Evolutionary conservation across 768 basidiomycete genomes (phyloP).

Genomic region (Mycena crocata): DNA sequence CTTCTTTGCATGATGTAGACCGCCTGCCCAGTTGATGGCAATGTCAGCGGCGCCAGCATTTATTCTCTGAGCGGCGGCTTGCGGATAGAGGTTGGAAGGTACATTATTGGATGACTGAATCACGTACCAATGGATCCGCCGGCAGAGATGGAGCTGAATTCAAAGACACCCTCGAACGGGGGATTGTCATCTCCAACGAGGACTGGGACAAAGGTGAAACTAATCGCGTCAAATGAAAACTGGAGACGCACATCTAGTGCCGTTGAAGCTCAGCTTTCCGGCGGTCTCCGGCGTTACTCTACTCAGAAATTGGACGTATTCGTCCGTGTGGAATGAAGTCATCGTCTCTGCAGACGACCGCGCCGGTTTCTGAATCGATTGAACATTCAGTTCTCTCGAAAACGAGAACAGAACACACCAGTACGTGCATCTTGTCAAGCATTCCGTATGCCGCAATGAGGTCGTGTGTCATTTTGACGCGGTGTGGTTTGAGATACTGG

Average conservation of each 20-base stretch:
- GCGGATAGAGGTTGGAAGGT: slow-evolving; percentile 3
- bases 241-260: slow-evolving; percentile 78
- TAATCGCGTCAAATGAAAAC: background rate
- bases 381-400: background rate
- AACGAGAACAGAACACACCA: slow-evolving; percentile 66
- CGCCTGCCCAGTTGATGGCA: slow-evolving; percentile 97
- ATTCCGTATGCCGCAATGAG: slow-evolving; percentile 91
- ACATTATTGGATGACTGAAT: background rate
- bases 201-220: slow-evolving; percentile 47
- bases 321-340: slow-evolving; percentile 98
- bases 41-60: slow-evolving; percentile 90
- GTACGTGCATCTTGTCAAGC: slow-evolving; percentile 93
- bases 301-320: slow-evolving; percentile 93
- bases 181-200: slow-evolving; percentile 94
- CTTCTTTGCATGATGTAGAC: slow-evolving; percentile 99
- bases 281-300: slow-evolving; percentile 93
- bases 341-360: slow-evolving; percentile 80
- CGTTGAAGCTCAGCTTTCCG: slow-evolving; percentile 86
- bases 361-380: slow-evolving; percentile 67
- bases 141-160: slow-evolving; percentile 96
- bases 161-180: slow-evolving; percentile 95
- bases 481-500: slow-evolving; percentile 96
- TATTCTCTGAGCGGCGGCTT: slow-evolving; percentile 85
- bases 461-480: slow-evolving; percentile 95
- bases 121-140: slow-evolving; percentile 92